Base-by-base conservation (phyloP, 148 eudicot genomes). In the Rhododendron ferrugineum region DNA sequence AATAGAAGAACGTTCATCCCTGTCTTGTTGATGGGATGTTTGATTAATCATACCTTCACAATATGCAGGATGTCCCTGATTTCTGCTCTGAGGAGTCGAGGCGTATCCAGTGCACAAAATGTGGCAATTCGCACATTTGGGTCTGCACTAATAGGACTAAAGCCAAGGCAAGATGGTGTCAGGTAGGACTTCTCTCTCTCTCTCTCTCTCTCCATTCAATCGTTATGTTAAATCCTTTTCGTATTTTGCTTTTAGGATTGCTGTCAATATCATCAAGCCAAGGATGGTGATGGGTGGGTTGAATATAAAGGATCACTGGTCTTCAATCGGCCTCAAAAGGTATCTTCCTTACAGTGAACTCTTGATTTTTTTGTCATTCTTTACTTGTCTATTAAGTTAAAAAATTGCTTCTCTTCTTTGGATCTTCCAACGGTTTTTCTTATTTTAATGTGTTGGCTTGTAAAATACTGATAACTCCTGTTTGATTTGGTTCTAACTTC, bases 251-350 rank as follows among this genome's bases (percentile, higher is more conserved):
- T 86, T 52, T 86, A 97, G 98, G 98, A 97, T 89, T 97, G 99
- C 81, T 90, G 99, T 84, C 98, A 95, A 86, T 95, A 97, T 90
- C 99, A 97, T 87, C 99, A 97, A 90, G 99, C 99, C 54, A 97
- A 93, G 90, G 98, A 97, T 89, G 99, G 99, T 40, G 98, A 95
- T 91, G 98, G 99, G 36, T 96, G 98, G 99, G 98, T 94, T 58
- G 99, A 96, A 86, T 93, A 88, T 44, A 88, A 79, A 85, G 89
- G 87, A 49, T 85, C 89, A 78, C 84, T 88, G 54, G 87, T 88
- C 81, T 85, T 88, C 74, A 85, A 83, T 83, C 75, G 77, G 86
- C 89, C 86, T 54, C 89, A 85, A 84, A 85, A 88, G 87, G 89
- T 88, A 66, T 26, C n/a, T 58, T 47, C 22, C 22, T 85, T 82